Evolutionary conservation across 1,139 yeast genomes (phyloP).

Genomic region (Scheffersomyces quercinus): DNA sequence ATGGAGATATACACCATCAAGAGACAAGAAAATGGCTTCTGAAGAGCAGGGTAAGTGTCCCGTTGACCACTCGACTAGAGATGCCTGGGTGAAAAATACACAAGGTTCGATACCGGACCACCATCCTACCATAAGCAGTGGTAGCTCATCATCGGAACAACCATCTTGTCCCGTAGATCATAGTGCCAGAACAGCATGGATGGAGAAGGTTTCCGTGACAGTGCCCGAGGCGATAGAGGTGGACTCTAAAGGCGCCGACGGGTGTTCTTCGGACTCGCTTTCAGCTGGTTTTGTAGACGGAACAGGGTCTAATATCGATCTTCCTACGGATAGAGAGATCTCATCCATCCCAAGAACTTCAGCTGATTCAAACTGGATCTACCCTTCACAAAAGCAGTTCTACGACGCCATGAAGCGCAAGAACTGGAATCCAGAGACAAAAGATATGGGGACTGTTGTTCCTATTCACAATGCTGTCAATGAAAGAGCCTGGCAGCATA

Average conservation of each 20-base stretch:
- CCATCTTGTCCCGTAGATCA: slow-evolving; percentile 30
- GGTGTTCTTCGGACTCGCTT: slow-evolving; percentile 47
- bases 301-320: slow-evolving; percentile 27
- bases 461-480: slow-evolving; percentile 95
- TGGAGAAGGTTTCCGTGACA: slow-evolving; percentile 28
- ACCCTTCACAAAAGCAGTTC: slow-evolving; percentile 94
- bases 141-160: slow-evolving; percentile 5
- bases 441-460: slow-evolving; percentile 86
- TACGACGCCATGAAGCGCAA: slow-evolving; percentile 92
- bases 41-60: slow-evolving; percentile 55
- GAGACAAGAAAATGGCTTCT: neutral
- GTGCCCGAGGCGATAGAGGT: slow-evolving; percentile 43
- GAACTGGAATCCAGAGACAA: slow-evolving; percentile 78
- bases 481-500: slow-evolving; percentile 89
- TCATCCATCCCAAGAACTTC: slow-evolving; percentile 86
- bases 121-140: slow-evolving; percentile 3
- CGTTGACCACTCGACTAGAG: slow-evolving; percentile 63
- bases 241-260: slow-evolving; percentile 24
- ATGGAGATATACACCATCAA: neutral
- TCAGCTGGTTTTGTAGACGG: slow-evolving; percentile 18
- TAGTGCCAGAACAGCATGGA: slow-evolving; percentile 23
- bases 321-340: slow-evolving; percentile 71
- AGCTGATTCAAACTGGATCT: slow-evolving; percentile 72
- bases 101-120: slow-evolving; percentile 3
- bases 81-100: slow-evolving; percentile 48